A percentile compares a stretch with the other conserved stretches of the same genome.
Conservation (phyloP, 1,284 basidiomycete genomes). For the Melampsora americana region DNA sequence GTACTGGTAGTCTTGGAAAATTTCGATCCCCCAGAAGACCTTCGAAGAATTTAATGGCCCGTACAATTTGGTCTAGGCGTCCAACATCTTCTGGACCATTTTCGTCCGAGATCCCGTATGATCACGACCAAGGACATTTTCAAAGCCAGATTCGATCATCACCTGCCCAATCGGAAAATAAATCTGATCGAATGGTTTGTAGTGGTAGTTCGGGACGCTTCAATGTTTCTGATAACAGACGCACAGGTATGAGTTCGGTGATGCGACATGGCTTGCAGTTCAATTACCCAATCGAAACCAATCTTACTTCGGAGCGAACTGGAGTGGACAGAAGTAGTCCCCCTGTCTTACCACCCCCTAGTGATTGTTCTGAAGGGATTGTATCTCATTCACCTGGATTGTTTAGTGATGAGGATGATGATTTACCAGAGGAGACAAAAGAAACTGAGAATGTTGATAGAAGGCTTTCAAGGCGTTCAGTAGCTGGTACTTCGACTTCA, state of each 20-base stretch:
- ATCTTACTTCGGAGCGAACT: background rate
- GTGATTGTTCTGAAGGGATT: constrained; percentile 40
- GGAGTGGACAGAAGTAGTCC: constrained; percentile 33
- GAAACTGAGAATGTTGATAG: too few species aligned
- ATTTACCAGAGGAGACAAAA: background rate
- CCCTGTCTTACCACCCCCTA: constrained; percentile 32
- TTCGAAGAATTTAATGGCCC: constrained; percentile 14
- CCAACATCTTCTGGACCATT: constrained; percentile 6
- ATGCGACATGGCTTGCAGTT: constrained; percentile 6
- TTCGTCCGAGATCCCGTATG: constrained; percentile 14
- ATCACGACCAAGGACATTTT: constrained; percentile 1
- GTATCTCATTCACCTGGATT: constrained; percentile 12
- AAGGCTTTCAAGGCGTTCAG: too few species aligned
- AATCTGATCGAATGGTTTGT: background rate
- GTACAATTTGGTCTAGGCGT: constrained; percentile 23
- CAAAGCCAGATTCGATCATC: background rate
- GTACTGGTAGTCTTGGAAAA: background rate
- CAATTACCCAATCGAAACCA: background rate
- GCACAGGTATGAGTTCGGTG: constrained; percentile 20
- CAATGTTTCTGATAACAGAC: background rate
- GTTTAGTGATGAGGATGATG: constrained; percentile 20
- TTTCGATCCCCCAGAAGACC: background rate
- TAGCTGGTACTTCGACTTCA: too few species aligned
- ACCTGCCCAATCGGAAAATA: constrained; percentile 3
- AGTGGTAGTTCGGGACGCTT: background rate